phyloP scores from a whole-genome alignment of 192 early-diverging fungal species.

The Chytriomyces hyalinus region DNA sequence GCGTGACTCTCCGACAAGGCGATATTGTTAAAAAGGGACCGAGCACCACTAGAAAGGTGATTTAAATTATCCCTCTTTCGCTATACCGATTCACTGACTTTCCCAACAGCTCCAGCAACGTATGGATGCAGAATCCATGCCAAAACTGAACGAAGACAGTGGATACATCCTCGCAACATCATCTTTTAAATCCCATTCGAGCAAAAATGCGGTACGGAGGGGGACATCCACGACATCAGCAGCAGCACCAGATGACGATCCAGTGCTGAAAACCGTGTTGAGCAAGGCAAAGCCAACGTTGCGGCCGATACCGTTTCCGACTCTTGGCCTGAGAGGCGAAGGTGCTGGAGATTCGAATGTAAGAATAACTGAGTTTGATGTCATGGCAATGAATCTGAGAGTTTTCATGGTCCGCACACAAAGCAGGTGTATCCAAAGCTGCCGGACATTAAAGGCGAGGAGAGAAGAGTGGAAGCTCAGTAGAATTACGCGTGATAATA shows the following conservation, averaged over 20 bases:
- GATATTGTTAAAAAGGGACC: constrained; percentile 53
- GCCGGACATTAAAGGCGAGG: constrained; percentile 2
- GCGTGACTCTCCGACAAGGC: constrained; percentile 51
- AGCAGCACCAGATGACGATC: constrained; percentile 13
- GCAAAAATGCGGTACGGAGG: background rate
- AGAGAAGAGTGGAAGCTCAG: background rate
- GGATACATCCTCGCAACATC: background rate
- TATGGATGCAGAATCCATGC: background rate
- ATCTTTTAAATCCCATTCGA: no score
- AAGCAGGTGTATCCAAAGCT: constrained; percentile 11
- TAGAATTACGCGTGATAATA: background rate
- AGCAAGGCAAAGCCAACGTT: constrained; percentile 29
- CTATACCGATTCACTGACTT: background rate
- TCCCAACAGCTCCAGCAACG: no score
- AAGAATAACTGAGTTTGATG: background rate
- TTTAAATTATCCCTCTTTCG: background rate
- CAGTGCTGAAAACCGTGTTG: constrained; percentile 20
- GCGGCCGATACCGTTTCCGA: constrained; percentile 33
- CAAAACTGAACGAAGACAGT: background rate
- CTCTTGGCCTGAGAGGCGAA: background rate
- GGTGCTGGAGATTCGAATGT: background rate
- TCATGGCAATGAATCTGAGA: background rate
- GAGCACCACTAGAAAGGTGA: constrained; percentile 10
- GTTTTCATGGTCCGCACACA: background rate
- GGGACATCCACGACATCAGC: background rate